These are phyloP conservation scores for Auricularia cornea DNA, from an alignment of 768 basidiomycete genomes.

Conservation along the genomic window DNA sequence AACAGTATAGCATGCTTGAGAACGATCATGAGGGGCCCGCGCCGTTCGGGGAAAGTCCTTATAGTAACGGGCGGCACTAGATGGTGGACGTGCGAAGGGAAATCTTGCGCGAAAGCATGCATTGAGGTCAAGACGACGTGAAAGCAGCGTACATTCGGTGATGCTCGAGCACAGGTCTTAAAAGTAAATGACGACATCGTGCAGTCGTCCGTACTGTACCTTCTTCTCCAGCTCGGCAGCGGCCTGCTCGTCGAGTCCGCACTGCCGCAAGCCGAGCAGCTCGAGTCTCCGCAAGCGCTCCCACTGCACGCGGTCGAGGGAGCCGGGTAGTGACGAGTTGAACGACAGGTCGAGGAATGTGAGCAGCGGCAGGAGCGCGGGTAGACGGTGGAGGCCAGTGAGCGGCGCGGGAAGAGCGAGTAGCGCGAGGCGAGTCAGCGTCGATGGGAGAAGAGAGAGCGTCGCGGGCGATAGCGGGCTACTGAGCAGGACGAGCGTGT, in stretches of 20 bases:
- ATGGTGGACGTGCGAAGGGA: too few species aligned
- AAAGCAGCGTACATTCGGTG: too few species aligned
- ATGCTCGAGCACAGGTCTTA: too few species aligned
- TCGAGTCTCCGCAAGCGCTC: constrained; percentile 42
- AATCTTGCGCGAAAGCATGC: too few species aligned
- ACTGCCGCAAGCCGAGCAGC: constrained; percentile 50
- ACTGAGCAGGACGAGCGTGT: constrained; percentile 44
- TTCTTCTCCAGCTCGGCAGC: constrained; percentile 19
- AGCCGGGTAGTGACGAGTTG: constrained; percentile 41
- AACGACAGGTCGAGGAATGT: constrained; percentile 59
- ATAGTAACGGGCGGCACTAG: too few species aligned
- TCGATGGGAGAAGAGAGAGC: constrained; percentile 49
- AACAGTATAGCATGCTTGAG: too few species aligned
- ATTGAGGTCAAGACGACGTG: too few species aligned
- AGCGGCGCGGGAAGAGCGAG: constrained; percentile 41
- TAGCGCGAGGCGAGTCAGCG: constrained; percentile 55
- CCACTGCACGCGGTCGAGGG: constrained; percentile 43
- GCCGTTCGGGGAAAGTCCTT: too few species aligned
- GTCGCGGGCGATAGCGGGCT: constrained; percentile 29
- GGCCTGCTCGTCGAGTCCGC: constrained; percentile 36
- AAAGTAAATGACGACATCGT: constrained; percentile 45
- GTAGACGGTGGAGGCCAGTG: constrained; percentile 44
- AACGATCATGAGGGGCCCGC: too few species aligned
- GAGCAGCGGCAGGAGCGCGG: constrained; percentile 52
- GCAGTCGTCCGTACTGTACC: constrained; percentile 57